These are phyloP conservation scores for Verticillium nubilum DNA, from an alignment of 2,329 filamentous ascomycete genomes.

Conservation along the genomic window DNA sequence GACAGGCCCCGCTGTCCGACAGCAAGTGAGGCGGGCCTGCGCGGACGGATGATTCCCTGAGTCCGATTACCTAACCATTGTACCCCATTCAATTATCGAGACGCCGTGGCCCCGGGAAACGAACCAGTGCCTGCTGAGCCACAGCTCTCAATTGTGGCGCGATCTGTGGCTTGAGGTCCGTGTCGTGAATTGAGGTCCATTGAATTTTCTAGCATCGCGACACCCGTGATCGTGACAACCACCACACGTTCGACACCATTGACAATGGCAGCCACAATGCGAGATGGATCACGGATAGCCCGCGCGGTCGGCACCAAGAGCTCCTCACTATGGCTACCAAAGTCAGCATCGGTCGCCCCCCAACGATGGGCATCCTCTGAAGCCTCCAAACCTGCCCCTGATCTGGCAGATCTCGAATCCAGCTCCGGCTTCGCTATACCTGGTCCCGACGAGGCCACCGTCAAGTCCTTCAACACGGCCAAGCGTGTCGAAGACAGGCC, in stretches of 20 bases:
- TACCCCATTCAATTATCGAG: neutral
- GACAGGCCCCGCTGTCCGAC: neutral
- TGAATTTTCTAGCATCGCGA: constrained; percentile 13
- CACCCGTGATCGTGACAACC: neutral
- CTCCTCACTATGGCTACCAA: constrained; percentile 13
- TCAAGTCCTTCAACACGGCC: constrained; percentile 34
- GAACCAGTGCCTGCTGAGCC: neutral
- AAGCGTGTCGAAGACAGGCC: constrained; percentile 28
- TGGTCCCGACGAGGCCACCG: constrained; percentile 28
- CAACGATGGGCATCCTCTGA: constrained; percentile 43
- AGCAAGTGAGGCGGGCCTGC: neutral
- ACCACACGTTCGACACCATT: neutral
- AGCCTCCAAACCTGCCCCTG: constrained; percentile 26
- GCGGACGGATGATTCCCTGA: neutral
- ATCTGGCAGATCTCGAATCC: constrained; percentile 43
- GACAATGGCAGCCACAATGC: constrained; percentile 33
- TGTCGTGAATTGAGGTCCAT: constrained; percentile 1
- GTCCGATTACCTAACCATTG: neutral
- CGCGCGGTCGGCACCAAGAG: constrained; percentile 23
- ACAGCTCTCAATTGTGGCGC: constrained; percentile 8
- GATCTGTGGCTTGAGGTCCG: neutral
- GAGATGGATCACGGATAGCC: constrained; percentile 31
- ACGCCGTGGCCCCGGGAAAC: neutral
- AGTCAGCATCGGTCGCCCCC: constrained; percentile 12
- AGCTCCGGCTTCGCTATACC: constrained; percentile 43